Conservation (phyloP, 495 filamentous ascomycete species). For the Lasiosphaeria miniovina region DNA sequence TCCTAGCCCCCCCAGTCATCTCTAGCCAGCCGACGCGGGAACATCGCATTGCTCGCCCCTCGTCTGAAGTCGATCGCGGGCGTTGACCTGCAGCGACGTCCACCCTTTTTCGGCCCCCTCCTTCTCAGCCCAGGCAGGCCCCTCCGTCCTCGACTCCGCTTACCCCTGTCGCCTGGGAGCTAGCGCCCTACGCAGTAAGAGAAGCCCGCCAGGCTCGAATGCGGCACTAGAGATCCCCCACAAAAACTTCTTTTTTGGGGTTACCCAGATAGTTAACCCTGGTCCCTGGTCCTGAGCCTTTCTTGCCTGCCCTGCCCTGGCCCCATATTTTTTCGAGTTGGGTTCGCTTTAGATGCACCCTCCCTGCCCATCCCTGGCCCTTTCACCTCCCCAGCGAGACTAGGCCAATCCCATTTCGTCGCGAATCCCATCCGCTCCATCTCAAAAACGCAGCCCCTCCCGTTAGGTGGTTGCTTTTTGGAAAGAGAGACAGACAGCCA, state of each 20-base stretch:
- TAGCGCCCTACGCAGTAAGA: conserved; percentile 16
- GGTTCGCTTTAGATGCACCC: conserved; percentile 4
- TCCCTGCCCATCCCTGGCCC: background rate
- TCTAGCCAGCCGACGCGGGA: background rate
- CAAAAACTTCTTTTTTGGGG: conserved; percentile 26
- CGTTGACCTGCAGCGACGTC: conserved; percentile 18
- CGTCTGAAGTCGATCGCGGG: conserved; percentile 22
- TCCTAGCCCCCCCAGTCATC: background rate
- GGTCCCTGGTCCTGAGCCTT: conserved; percentile 7
- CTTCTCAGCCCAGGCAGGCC: background rate
- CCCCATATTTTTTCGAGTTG: background rate
- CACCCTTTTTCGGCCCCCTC: conserved; percentile 7
- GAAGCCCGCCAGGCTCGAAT: conserved; percentile 12
- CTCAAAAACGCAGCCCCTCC: conserved; percentile 24
- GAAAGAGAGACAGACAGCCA: conserved; percentile 16
- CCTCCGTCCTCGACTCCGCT: background rate
- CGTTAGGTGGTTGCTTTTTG: conserved; percentile 7
- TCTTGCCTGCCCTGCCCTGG: background rate
- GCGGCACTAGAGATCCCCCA: conserved; percentile 20
- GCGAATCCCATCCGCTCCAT: conserved; percentile 11
- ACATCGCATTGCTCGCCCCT: conserved; percentile 1
- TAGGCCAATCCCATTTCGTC: conserved; percentile 17
- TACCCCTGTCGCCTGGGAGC: conserved; percentile 5
- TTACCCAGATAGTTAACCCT: background rate
- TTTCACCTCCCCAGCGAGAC: conserved; percentile 1